Base-by-base conservation (phyloP, 345 rosid genomes). In the Brassica carinata region DNA sequence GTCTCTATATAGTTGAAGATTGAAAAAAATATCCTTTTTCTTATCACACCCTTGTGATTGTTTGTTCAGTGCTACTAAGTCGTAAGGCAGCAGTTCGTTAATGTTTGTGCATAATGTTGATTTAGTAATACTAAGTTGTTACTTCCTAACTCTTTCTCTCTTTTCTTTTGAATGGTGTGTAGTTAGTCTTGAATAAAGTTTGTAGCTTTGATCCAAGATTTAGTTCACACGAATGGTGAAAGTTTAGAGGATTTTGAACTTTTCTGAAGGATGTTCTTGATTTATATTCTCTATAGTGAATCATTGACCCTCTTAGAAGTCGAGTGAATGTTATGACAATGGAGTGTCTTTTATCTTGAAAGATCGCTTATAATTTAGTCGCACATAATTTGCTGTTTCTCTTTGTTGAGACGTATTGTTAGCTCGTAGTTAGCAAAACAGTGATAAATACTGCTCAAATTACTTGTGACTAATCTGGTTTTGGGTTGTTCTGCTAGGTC, bases 401-500 rank as follows among this genome's bases (percentile, higher is more conserved):
- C 23, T 67, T 14, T 67, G 78, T 43, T 59, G 30, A 59, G 64
- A 7, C 23, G 17, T 7, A 45, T 72, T 0, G 26, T 38, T 8
- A 7, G 23, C 18, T 18, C 13, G 73, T 8, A 55, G 61, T 55
- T 78, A 61, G n/a, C 15, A 4, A 61, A 69, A 61, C n/a, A 18
- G 19, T 18, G 10, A n/a, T 73, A 31, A 40, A 9, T 8, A 43
- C 67, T 45, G 4, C 15, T n/a, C 57, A 30, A 6, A 30, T 58
- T 26, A 36, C 63, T 5, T 36, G 71, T 4, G 19, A 59, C 61
- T 80, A 53, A 74, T 69, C 67, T 69, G 0, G 10, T 55, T 64
- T 29, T 57, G 18, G 67, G 72, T 64, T 80, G 57, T 80, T 4
- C 36, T 69, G 36, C 3, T 75, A 75, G 83, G 79, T 75, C 72